phyloP scores from a whole-genome alignment of 169 alveolate species.

The Plasmodium blacklocki region DNA sequence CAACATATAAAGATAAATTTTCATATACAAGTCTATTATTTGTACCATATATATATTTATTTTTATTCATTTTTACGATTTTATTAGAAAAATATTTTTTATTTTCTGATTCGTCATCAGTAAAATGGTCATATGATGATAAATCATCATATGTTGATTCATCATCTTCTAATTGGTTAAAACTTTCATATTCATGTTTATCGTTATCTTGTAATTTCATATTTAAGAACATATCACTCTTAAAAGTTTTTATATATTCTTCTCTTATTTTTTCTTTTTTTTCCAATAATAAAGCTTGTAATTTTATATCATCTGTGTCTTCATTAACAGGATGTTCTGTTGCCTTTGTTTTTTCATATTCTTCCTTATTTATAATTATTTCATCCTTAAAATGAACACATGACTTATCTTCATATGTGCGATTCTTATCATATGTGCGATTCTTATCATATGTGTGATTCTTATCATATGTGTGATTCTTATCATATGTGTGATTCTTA shows the following conservation, averaged over 20 bases:
- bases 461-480: not conserved
- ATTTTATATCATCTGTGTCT: not conserved
- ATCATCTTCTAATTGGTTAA: not conserved
- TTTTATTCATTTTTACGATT: not conserved
- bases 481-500: not conserved
- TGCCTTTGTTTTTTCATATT: not conserved
- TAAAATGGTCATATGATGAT: not conserved
- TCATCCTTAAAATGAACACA: too few relatives aligned
- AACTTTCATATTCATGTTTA: not conserved
- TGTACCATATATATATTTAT: conserved; percentile 31
- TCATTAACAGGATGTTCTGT: not conserved
- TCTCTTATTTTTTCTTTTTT: conserved; percentile 46
- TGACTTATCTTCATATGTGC: too few relatives aligned
- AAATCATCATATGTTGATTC: not conserved
- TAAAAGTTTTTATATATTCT: conserved; percentile 20
- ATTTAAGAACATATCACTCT: not conserved
- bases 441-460: too few relatives aligned
- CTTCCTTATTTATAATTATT: too few relatives aligned
- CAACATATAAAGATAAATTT: conserved; percentile 57
- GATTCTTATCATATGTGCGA: too few relatives aligned
- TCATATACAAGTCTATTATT: conserved; percentile 15
- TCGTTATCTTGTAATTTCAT: not conserved
- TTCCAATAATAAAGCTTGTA: conserved; percentile 22
- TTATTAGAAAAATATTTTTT: not conserved
- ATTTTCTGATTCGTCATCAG: not conserved